Percentiles rank a stretch among this genome's conserved stretches.
These are phyloP conservation scores for Rhypophila decipiens DNA, from an alignment of 495 filamentous ascomycete species.

Conservation along the genomic window DNA sequence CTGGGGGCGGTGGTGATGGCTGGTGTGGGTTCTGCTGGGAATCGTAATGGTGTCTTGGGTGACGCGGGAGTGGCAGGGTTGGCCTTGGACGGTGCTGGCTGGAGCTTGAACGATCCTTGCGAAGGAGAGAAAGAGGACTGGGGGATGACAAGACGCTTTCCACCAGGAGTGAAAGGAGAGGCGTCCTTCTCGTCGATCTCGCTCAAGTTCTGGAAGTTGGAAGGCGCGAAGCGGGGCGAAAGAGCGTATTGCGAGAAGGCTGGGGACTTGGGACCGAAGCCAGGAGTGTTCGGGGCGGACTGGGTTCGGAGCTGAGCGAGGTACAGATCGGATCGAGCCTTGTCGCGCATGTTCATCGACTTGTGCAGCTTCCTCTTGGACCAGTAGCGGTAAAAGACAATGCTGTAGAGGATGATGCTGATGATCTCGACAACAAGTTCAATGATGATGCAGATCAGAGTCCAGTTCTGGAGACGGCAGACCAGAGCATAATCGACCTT, in stretches of 20 bases:
- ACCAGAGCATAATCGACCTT: constrained; percentile 86
- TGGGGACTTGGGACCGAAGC: constrained; percentile 63
- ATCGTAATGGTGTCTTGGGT: constrained; percentile 43
- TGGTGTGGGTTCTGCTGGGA: constrained; percentile 14
- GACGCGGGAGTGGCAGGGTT: constrained; percentile 67
- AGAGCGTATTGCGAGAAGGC: constrained; percentile 46
- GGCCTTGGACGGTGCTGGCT: constrained; percentile 72
- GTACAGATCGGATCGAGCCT: constrained; percentile 87
- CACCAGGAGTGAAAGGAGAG: constrained; percentile 42
- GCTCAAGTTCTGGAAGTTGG: constrained; percentile 39
- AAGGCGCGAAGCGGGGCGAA: constrained; percentile 49
- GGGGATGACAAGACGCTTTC: constrained; percentile 34
- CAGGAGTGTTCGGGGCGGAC: constrained; percentile 90
- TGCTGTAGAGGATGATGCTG: constrained; percentile 83
- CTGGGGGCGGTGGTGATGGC: constrained; percentile 13
- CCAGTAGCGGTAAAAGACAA: constrained; percentile 95
- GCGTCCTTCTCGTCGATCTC: constrained; percentile 41
- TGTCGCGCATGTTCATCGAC: constrained; percentile 92
- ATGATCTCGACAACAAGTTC: constrained; percentile 91
- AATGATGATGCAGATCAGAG: constrained; percentile 92
- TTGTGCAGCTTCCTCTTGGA: constrained; percentile 90
- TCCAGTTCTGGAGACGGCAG: constrained; percentile 96
- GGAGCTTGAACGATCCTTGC: constrained; percentile 64
- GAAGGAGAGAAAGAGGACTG: constrained; percentile 36
- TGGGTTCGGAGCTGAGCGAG: constrained; percentile 89